Evolutionary conservation across 768 basidiomycete species (phyloP).

Genomic region (Tubosaeta sp.): DNA sequence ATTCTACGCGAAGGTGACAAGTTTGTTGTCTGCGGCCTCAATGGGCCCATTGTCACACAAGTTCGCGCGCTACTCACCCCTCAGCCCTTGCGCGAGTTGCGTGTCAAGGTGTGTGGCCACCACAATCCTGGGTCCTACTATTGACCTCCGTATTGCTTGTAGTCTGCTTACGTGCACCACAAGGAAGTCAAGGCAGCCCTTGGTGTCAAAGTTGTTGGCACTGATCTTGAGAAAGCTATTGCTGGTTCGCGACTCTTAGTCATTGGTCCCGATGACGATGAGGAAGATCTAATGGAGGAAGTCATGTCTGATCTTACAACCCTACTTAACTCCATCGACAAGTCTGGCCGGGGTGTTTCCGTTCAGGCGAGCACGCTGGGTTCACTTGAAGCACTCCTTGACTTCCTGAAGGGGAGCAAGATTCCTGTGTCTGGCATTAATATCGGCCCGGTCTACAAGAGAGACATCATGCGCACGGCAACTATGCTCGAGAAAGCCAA

Average conservation of each 20-base stretch:
- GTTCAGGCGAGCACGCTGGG: slow-evolving; percentile 97
- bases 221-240: slow-evolving; percentile 96
- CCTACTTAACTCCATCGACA: slow-evolving; percentile 86
- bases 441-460: slow-evolving; percentile 96
- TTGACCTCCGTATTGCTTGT: slow-evolving; percentile 6
- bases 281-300: slow-evolving; percentile 90
- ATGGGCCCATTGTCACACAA: slow-evolving; percentile 95
- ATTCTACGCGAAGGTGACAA: slow-evolving; percentile 86
- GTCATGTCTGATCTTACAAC: slow-evolving; percentile 95
- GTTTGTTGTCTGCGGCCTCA: slow-evolving; percentile 94
- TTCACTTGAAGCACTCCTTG: slow-evolving; percentile 92
- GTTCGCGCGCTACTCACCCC: slow-evolving; percentile 92
- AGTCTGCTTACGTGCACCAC: slow-evolving; percentile 97
- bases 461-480: slow-evolving; percentile 86
- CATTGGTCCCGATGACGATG: slow-evolving; percentile 92
- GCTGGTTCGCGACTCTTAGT: slow-evolving; percentile 94
- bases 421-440: slow-evolving; percentile 98
- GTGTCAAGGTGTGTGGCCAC: slow-evolving; percentile 71
- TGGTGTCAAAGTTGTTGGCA: slow-evolving; percentile 92
- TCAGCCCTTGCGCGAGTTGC: slow-evolving; percentile 91
- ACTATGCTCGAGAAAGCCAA: slow-evolving; percentile 96
- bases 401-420: slow-evolving; percentile 92
- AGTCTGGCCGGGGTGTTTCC: slow-evolving; percentile 93
- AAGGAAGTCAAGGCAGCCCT: slow-evolving; percentile 96
- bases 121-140: neutral